Evolutionary conservation across 139 green algal species (phyloP).

Genomic region (Microglena sp.): DNA sequence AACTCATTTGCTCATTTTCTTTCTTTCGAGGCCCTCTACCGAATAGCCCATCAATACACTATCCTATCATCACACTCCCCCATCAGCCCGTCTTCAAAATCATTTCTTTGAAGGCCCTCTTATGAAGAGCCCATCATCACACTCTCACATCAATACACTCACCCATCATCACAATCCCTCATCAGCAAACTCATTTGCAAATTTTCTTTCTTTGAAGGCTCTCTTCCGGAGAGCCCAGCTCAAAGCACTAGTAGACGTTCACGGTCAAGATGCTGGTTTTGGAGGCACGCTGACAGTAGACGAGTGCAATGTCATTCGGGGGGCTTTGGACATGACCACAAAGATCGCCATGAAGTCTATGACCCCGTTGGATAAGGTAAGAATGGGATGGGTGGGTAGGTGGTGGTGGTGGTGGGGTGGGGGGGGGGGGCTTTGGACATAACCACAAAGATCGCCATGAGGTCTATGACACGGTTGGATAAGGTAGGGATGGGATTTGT

Average conservation of each 20-base stretch:
- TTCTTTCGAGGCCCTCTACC: too few relatives aligned
- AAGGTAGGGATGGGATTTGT: constrained; percentile 73
- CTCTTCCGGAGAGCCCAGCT: constrained; percentile 74
- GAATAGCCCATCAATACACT: too few relatives aligned
- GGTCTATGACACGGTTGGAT: constrained; percentile 79
- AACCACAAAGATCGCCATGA: constrained; percentile 59
- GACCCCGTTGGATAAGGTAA: constrained; percentile 85
- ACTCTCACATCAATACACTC: not conserved
- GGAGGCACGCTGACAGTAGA: constrained; percentile 53
- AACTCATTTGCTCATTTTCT: too few relatives aligned
- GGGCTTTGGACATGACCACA: constrained; percentile 78
- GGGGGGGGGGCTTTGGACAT: constrained; percentile 84
- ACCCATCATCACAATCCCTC: not conserved
- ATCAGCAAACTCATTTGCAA: not conserved
- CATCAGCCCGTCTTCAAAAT: too few relatives aligned
- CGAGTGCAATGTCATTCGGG: constrained; percentile 38
- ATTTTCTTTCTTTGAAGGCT: constrained; percentile 23
- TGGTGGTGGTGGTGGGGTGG: too few relatives aligned
- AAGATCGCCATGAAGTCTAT: constrained; percentile 68
- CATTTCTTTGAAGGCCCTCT: too few relatives aligned
- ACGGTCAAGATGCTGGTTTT: constrained; percentile 57
- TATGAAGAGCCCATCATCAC: too few relatives aligned
- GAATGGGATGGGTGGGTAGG: too few relatives aligned
- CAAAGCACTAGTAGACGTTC: constrained; percentile 82
- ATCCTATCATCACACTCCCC: too few relatives aligned